Evolutionary conservation across 2,329 filamentous ascomycete species (phyloP), one percentile per base, ranked within the genome.

Genomic region (Bisporella sp.): DNA sequence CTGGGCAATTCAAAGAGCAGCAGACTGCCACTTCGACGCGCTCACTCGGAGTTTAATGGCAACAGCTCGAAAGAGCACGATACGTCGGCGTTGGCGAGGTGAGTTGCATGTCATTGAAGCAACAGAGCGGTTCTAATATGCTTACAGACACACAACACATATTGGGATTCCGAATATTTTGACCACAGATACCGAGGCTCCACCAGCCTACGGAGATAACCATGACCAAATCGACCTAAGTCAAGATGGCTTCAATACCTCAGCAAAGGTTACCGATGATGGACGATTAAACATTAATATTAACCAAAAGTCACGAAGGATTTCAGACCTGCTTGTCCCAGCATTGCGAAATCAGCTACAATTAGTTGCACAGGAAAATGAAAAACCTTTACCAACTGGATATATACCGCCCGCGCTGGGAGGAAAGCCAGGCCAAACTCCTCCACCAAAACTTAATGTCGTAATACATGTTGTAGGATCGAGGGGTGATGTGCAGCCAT

Each of bases 201-300:
- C 76, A 28, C 80, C 79, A 2, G 75, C 79, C 1, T 85, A 85
- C 59, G 81, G 81, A 57, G 76, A 79, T 21, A 66, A 71, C 11
- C 73, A 73, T 48, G 72, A 80, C 55, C 73, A 78, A 48, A 63
- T 86, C 29, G 74, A 79, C 51, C 75, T 85, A 52, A 78, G 74
- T 21, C 80, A 83, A 58, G 72, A 79, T 42, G 82, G 81, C 11
- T 79, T 86, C 52, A 75, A 81, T 46, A 82, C 82, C 29, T 78
- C 77, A 39, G 82, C 81, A 41, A 72, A 73, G 31, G 68, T 86
- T 30, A 81, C 60, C 82, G 86, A 79, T 53, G 85, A 91, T 69
- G 88, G 88, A 29, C 81, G 89, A 62, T 76, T 93, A 59, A 82
- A 89, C 62, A 89, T 93, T 70, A 84, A 82, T 55, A 88, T 93